Percentiles rank a stretch among this genome's conserved stretches.
phyloP scores from a whole-genome alignment of 257 asterid species.

The Plantago elongata region DNA sequence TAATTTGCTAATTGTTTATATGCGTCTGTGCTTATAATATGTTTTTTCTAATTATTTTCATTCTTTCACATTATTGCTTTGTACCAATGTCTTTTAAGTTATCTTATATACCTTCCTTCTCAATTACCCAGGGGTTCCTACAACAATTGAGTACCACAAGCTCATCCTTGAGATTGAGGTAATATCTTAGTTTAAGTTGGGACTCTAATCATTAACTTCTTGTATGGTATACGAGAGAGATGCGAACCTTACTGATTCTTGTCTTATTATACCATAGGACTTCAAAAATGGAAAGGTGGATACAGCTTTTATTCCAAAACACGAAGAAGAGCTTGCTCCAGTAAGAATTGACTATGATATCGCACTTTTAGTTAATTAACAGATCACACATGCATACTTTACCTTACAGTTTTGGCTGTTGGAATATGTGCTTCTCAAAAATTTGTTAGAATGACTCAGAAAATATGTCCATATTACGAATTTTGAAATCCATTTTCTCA shows the following conservation, averaged over 20 bases:
- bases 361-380: neutral
- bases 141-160: conserved; percentile 95
- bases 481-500: neutral
- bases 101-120: neutral
- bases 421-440: too few species aligned
- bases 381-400: neutral
- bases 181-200: conserved; percentile 16
- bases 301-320: conserved; percentile 97
- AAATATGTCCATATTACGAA: neutral
- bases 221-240: neutral
- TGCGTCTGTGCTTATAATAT: too few species aligned
- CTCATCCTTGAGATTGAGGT: conserved; percentile 97
- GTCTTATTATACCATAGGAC: conserved; percentile 45
- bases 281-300: conserved; percentile 88
- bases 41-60: neutral
- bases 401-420: neutral
- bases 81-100: neutral
- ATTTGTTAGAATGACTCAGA: neutral
- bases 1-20: too few species aligned
- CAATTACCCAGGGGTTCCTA: conserved; percentile 74
- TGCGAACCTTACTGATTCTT: conserved; percentile 3
- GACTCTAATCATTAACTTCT: neutral
- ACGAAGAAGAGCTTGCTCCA: conserved; percentile 87
- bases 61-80: neutral
- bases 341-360: conserved; percentile 43